Base-by-base conservation (phyloP, 106 monocot species). In the Dendrobium officinale region DNA sequence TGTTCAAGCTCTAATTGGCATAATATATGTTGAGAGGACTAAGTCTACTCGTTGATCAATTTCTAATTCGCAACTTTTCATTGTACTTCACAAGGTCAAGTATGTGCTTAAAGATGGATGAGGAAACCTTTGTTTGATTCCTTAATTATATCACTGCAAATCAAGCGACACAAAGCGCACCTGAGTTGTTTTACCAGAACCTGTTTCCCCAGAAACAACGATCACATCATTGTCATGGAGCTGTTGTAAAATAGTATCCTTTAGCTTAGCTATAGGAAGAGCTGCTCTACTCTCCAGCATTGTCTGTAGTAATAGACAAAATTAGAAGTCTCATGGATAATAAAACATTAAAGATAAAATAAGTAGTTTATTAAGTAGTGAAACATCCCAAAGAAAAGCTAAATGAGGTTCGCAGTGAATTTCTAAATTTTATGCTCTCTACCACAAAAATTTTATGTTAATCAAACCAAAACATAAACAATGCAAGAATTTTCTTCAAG, bases 171-270 rank as follows among this genome's bases (percentile, higher is more conserved):
- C 20, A 78, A 22, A n/a, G 66, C 42, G 73, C 89, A 98, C 98
- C 92, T 98, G 98, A 77, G 98, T 98, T 80, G 98, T 95, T 87
- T 98, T 98, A 15, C 98, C 98, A 81, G 92, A 98, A 67, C 98
- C 98, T 73, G 98, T 98, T 95, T 98, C 98, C 4, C 98, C 98
- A 84, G 89, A 89, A 75, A 98, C 90, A 84, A 98, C 90, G 77
- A 98, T 82, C 40, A 92, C 94, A 82, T 98, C 92, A 91, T 92
- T 91, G 51, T 85, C 88, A 61, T 70, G 79, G 8, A 98, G 86
- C 56, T 87, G 82, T 59, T 89, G 83, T 47, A 98, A 67, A 66
- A 98, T 31, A 81, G 84, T 81, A 78, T 82, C 84, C 82, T 89
- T 94, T 64, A 94, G 59, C 27, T 86, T 85, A 80, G 90, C 83